Evolutionary conservation across 148 eudicot species (phyloP), one percentile per base, ranked within the genome.

Genomic region (Chenopodium album): DNA sequence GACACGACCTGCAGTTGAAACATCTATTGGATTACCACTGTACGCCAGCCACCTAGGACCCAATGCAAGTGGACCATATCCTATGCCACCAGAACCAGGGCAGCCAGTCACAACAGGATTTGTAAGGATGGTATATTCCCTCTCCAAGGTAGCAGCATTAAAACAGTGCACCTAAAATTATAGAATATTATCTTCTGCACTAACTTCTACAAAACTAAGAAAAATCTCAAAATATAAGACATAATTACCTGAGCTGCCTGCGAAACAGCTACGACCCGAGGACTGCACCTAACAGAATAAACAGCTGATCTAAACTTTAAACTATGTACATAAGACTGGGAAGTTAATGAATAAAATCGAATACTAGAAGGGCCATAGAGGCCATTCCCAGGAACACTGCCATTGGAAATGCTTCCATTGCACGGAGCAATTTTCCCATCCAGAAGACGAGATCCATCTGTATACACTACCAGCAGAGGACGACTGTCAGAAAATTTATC

Each of bases 31-130:
- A 86, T 88, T 92, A 75, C 94, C 94, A 82, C 93, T 90, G 75
- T 95, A 95, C 31, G 98, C 98, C 82, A 95, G 79, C 98, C 97
- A 95, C 80, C 98, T 89, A 73, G 97, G 87, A 81, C 98, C 98
- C 69, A 95, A 88, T 71, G 96, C 98, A 79, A 95, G 89, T 62
- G 98, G 97, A 41, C 97, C 98, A 77, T 87, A 84, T 59, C 97
- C 98, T 59, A 90, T 84, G 60, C 88, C 86, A 75, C 90, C 90
- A 77, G 88, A 87, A 78, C 88, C 85, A 76, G 84, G 84, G 84
- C 76, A 77, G 68, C 84, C 87, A 63, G 88, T 76, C 67, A 83
- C 87, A 76, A 93, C 84, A 75, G 95, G 97, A 87, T 95, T 90
- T 13, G 94, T 93, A 71, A 92, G 85, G 52, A 95, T 88, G 19